Conservation (phyloP, 306 rosid species). For the Prunus mongolica region DNA sequence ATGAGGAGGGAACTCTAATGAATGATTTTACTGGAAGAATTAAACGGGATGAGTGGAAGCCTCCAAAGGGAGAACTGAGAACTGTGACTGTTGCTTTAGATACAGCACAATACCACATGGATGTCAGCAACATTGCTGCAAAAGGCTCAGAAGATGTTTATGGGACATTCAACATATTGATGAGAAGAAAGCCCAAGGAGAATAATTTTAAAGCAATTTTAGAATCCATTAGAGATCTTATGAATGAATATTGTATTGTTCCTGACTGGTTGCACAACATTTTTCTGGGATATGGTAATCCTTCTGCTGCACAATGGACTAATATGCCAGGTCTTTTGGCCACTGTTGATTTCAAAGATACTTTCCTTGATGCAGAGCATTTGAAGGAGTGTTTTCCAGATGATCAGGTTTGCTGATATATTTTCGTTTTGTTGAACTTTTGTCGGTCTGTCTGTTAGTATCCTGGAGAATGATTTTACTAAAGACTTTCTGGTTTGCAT, state of each 20-base stretch:
- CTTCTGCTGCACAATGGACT: conserved; percentile 97
- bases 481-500: conserved; percentile 20
- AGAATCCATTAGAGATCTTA: conserved; percentile 92
- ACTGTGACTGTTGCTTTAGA: conserved; percentile 94
- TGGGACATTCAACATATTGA: conserved; percentile 81
- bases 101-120: conserved; percentile 99
- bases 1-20: conserved; percentile 93
- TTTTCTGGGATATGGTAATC: conserved; percentile 93
- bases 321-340: conserved; percentile 92
- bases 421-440: conserved; percentile 11
- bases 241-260: conserved; percentile 96
- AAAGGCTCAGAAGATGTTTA: conserved; percentile 91
- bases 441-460: not conserved
- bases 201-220: conserved; percentile 96
- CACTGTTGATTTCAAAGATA: conserved; percentile 91
- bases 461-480: not conserved
- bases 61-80: conserved; percentile 95
- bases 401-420: conserved; percentile 55
- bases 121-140: conserved; percentile 84
- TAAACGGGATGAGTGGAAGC: conserved; percentile 98
- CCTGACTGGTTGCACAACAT: conserved; percentile 93
- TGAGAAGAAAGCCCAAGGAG: conserved; percentile 99
- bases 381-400: conserved; percentile 66
- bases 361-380: conserved; percentile 82
- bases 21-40: conserved; percentile 93